A percentile compares a stretch with the other conserved stretches of the same genome.
phyloP scores from a whole-genome alignment of 352 stramenopile genomes.

The Phytophthora quininea region DNA sequence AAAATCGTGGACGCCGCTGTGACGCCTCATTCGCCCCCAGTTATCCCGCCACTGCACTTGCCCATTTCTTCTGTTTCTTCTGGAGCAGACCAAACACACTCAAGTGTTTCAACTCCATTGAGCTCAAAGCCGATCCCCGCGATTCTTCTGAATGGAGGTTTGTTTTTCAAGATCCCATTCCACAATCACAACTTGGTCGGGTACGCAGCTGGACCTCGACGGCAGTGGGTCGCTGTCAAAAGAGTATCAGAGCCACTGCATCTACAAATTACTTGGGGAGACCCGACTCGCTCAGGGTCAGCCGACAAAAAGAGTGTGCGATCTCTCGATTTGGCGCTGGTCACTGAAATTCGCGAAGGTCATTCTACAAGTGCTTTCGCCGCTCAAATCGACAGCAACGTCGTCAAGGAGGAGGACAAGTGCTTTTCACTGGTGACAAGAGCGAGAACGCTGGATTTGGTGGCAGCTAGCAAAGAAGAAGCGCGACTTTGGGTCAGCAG shows the following conservation, averaged over 20 bases:
- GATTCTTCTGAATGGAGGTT: slow-evolving; percentile 53
- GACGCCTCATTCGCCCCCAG: slow-evolving; percentile 3
- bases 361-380: slow-evolving; percentile 69
- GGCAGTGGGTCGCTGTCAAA: slow-evolving; percentile 72
- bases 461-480: slow-evolving; percentile 83
- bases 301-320: slow-evolving; percentile 40
- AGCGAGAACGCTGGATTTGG: slow-evolving; percentile 70
- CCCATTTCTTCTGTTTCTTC: slow-evolving; percentile 25
- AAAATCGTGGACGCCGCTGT: slow-evolving; percentile 54
- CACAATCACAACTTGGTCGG: slow-evolving; percentile 57
- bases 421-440: slow-evolving; percentile 80
- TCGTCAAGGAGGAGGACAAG: slow-evolving; percentile 50
- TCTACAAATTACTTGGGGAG: slow-evolving; percentile 71
- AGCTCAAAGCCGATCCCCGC: slow-evolving; percentile 41
- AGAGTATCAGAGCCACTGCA: slow-evolving; percentile 18
- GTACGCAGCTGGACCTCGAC: slow-evolving; percentile 30
- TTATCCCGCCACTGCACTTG: slow-evolving; percentile 38
- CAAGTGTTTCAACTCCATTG: slow-evolving; percentile 8
- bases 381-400: slow-evolving; percentile 44
- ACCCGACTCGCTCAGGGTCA: slow-evolving; percentile 51
- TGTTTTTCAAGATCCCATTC: slow-evolving; percentile 86
- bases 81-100: background rate
- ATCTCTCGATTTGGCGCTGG: slow-evolving; percentile 48
- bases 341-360: slow-evolving; percentile 67
- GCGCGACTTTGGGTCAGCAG: slow-evolving; percentile 61